A percentile compares a stretch with the other conserved stretches of the same genome.
phyloP scores from a whole-genome alignment of 495 filamentous ascomycete genomes.

The Talaromyces ruber region DNA sequence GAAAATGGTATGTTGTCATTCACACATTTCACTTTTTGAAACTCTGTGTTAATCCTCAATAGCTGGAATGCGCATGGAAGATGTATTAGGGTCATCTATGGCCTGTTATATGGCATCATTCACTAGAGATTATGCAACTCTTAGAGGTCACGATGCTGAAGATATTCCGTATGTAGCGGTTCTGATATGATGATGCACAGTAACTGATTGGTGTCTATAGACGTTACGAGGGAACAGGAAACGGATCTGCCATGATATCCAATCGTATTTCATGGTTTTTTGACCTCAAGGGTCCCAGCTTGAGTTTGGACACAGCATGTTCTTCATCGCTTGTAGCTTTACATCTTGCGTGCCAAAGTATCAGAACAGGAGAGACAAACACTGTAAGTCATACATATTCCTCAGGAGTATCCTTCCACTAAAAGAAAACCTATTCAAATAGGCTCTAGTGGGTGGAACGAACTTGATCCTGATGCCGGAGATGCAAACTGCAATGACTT shows the following conservation, averaged over 20 bases:
- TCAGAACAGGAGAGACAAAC: conserved; percentile 21
- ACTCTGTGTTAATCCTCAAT: neutral
- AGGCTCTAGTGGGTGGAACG: conserved; percentile 22
- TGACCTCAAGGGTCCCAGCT: conserved; percentile 26
- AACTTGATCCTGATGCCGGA: conserved; percentile 24
- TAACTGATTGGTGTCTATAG: neutral
- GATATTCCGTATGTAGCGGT: neutral
- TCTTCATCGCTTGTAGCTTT: conserved; percentile 23
- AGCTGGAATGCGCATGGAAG: conserved; percentile 23
- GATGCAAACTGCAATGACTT: conserved; percentile 8
- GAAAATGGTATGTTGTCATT: conserved; percentile 25
- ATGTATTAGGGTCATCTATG: conserved; percentile 27
- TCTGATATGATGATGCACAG: neutral
- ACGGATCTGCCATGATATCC: conserved; percentile 26
- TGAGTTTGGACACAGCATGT: conserved; percentile 36
- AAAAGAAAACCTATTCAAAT: conserved; percentile 6
- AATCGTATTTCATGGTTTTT: conserved; percentile 30
- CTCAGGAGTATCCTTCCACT: neutral
- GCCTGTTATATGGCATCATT: conserved; percentile 18
- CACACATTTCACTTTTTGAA: neutral
- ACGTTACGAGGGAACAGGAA: conserved; percentile 25
- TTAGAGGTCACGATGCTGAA: conserved; percentile 5
- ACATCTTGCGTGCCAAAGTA: conserved; percentile 26
- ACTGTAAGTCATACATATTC: neutral
- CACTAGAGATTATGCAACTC: conserved; percentile 29